These are phyloP conservation scores for Fusarium sambucinum DNA, from an alignment of 2,329 filamentous ascomycete genomes.

Conservation along the genomic window DNA sequence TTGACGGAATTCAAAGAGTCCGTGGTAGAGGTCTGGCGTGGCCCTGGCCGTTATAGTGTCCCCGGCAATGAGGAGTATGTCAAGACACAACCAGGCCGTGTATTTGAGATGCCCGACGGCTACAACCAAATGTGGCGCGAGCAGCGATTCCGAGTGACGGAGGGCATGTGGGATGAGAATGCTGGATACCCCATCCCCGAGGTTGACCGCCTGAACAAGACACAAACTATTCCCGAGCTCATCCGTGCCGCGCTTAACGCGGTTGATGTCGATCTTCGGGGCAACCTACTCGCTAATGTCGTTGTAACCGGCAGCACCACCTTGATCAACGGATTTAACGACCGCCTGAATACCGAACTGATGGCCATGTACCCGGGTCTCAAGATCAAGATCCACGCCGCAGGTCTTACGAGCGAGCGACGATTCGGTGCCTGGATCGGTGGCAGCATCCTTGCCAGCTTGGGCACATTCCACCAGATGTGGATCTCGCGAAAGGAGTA, in stretches of 20 bases:
- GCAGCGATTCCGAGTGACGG: slow-evolving; percentile 86
- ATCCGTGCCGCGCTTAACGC: slow-evolving; percentile 81
- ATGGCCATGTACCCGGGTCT: slow-evolving; percentile 84
- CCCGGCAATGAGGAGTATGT: slow-evolving; percentile 82
- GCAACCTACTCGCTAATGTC: slow-evolving; percentile 86
- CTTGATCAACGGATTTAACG: slow-evolving; percentile 90
- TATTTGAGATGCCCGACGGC: slow-evolving; percentile 97
- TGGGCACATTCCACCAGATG: slow-evolving; percentile 99
- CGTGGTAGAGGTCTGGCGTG: slow-evolving; percentile 92
- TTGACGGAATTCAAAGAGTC: slow-evolving; percentile 98
- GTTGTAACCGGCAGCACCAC: slow-evolving; percentile 92
- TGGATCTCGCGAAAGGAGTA: slow-evolving; percentile 99
- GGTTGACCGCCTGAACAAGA: slow-evolving; percentile 68
- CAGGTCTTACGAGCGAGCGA: slow-evolving; percentile 86
- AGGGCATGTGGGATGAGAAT: slow-evolving; percentile 91
- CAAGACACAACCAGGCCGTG: slow-evolving; percentile 78
- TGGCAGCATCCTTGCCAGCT: slow-evolving; percentile 91
- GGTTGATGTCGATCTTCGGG: slow-evolving; percentile 89
- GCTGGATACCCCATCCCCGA: slow-evolving; percentile 71
- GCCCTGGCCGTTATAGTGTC: slow-evolving; percentile 74
- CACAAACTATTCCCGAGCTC: slow-evolving; percentile 85
- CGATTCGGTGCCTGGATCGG: slow-evolving; percentile 97
- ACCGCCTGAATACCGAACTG: slow-evolving; percentile 88
- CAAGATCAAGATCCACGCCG: slow-evolving; percentile 88
- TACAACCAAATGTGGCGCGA: slow-evolving; percentile 95